A percentile compares a stretch with the other conserved stretches of the same genome.
Evolutionary conservation across 768 basidiomycete genomes (phyloP).

Genomic region (Psilocybe cubensis): DNA sequence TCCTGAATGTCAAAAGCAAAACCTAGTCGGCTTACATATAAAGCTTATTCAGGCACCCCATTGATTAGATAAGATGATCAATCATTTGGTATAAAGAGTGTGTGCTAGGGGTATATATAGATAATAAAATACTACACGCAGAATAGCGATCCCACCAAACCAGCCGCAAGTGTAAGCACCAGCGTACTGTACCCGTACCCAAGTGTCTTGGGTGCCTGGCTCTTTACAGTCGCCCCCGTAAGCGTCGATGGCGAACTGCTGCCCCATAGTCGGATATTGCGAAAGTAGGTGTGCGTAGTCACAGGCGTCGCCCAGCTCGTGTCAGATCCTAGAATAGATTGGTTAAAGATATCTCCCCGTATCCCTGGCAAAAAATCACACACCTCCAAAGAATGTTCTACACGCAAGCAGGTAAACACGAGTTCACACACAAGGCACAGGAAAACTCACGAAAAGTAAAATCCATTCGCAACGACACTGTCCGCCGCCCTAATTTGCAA

Average conservation of each 20-base stretch:
- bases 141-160: slow-evolving; percentile 19
- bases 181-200: slow-evolving; percentile 19
- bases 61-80: too few relatives aligned
- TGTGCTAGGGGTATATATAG: neutral
- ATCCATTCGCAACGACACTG: slow-evolving; percentile 60
- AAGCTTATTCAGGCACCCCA: too few relatives aligned
- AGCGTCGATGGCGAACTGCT: slow-evolving; percentile 53
- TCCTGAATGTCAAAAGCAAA: slow-evolving; percentile 27
- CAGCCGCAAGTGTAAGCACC: slow-evolving; percentile 15
- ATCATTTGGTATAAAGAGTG: neutral
- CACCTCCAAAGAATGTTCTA: slow-evolving; percentile 85
- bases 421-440: slow-evolving; percentile 4
- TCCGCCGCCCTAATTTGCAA: slow-evolving; percentile 65
- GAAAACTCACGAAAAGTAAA: slow-evolving; percentile 74
- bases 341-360: neutral
- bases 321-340: slow-evolving; percentile 54
- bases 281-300: slow-evolving; percentile 74
- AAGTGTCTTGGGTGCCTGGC: slow-evolving; percentile 20
- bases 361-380: slow-evolving; percentile 1
- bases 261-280: slow-evolving; percentile 72
- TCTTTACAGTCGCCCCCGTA: slow-evolving; percentile 34
- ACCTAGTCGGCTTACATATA: neutral
- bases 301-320: slow-evolving; percentile 71
- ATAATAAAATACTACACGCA: slow-evolving; percentile 11
- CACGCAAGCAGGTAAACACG: neutral